phyloP scores from a whole-genome alignment of 2,329 filamentous ascomycete genomes.

The Chalara sp. region DNA sequence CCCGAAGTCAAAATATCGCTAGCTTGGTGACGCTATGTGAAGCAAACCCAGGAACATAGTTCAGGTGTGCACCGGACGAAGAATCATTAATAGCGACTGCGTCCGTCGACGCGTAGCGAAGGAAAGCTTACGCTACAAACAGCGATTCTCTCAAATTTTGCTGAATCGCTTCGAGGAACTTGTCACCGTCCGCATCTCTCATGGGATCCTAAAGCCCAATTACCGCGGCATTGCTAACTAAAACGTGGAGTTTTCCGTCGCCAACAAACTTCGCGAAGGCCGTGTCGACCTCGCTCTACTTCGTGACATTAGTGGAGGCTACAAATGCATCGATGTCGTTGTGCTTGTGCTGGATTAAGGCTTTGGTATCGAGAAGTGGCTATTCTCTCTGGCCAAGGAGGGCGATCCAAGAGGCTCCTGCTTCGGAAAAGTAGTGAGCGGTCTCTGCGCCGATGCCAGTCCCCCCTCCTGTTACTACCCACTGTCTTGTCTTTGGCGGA shows the following conservation, averaged over 20 bases:
- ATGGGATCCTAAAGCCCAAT: background rate
- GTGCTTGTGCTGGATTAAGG: background rate
- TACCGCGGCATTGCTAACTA: slow-evolving; percentile 5
- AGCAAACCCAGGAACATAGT: slow-evolving; percentile 7
- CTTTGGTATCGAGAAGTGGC: slow-evolving; percentile 10
- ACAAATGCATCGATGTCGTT: slow-evolving; percentile 14
- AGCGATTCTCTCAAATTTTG: slow-evolving; percentile 7
- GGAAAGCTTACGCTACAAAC: slow-evolving; percentile 4
- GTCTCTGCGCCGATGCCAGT: slow-evolving; percentile 15
- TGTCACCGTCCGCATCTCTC: background rate
- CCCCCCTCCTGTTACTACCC: background rate
- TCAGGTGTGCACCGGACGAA: slow-evolving; percentile 7
- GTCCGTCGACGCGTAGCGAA: background rate
- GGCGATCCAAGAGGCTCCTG: slow-evolving; percentile 20
- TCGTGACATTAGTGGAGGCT: slow-evolving; percentile 17
- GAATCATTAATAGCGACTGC: slow-evolving; percentile 8
- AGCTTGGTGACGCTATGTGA: too few relatives aligned
- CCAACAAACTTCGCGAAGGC: background rate
- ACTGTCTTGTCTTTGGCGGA: too few relatives aligned
- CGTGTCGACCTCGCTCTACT: slow-evolving; percentile 6
- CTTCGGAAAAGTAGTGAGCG: slow-evolving; percentile 13
- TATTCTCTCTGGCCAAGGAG: slow-evolving; percentile 17
- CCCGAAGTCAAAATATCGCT: too few relatives aligned
- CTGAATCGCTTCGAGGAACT: background rate
- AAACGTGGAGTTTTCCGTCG: slow-evolving; percentile 2